Percentiles rank a stretch among this genome's conserved stretches.
These are phyloP conservation scores for Phytophthora boehmeriae DNA, from an alignment of 352 stramenopile genomes.

Conservation along the genomic window DNA sequence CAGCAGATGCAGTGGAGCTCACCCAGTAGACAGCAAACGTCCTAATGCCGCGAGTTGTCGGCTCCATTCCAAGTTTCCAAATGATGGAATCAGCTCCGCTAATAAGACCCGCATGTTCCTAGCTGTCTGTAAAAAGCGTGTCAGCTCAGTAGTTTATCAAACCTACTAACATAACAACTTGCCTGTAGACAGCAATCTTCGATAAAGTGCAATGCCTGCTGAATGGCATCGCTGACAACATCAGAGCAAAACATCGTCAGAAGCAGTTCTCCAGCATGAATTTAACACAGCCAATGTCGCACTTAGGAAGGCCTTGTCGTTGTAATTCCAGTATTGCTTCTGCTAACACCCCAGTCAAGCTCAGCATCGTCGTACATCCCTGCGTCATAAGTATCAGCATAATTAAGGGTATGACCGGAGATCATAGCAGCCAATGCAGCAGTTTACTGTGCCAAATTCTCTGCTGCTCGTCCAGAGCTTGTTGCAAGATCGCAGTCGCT, in stretches of 20 bases:
- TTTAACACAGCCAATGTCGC: neutral
- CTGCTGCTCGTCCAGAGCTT: constrained; percentile 30
- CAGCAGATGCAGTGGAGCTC: constrained; percentile 2
- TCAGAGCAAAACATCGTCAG: constrained; percentile 1
- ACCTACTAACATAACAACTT: too few relatives aligned
- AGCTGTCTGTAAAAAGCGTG: constrained; percentile 15
- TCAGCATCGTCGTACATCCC: constrained; percentile 30
- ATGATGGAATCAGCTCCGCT: constrained; percentile 18
- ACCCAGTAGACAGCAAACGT: constrained; percentile 12
- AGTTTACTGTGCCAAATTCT: constrained; percentile 25
- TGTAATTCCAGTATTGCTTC: constrained; percentile 20
- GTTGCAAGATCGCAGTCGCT: constrained; percentile 29
- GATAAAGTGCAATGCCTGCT: constrained; percentile 16
- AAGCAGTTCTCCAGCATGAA: neutral
- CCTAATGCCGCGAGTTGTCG: constrained; percentile 18
- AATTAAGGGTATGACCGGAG: too few relatives aligned
- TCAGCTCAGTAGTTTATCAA: neutral
- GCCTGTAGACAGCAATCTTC: constrained; percentile 20
- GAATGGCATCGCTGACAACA: constrained; percentile 16
- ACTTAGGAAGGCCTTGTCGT: constrained; percentile 19
- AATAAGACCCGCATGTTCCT: constrained; percentile 25
- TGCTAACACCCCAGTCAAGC: constrained; percentile 23
- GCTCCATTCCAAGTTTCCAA: constrained; percentile 8
- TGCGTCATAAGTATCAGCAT: too few relatives aligned
- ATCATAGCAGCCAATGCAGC: neutral